Base-by-base conservation (phyloP, 495 filamentous ascomycete genomes). In the Hyaloscypha hepaticicola region DNA sequence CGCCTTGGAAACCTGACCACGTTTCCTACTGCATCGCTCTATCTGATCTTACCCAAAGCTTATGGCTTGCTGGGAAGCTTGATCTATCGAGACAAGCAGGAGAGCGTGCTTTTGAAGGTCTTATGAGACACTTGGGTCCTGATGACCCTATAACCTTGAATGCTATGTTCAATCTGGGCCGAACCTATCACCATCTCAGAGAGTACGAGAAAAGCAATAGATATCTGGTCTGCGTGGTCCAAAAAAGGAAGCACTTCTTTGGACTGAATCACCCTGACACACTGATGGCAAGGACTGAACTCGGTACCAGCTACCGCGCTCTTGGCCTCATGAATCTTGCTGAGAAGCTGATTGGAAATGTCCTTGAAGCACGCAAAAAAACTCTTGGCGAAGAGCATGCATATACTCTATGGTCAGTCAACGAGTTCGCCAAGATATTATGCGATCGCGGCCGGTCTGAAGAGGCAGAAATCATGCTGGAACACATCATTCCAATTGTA, bases 81-180 rank as follows among this genome's bases (percentile, higher is more conserved):
- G 53, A 27, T 31, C 8, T 5, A 31, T 56, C 53, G 9, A 27
- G 9, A 31, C 22, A 31, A 21, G 19, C 19, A 7, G 53, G 53
- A 29, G 53, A 56, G n/a, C 19, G 26, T 7, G 53, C 53, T 27
- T 5, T 56, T 5, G 26, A 29, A 25, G 53, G 53, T 9, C 53
- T 56, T 9, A 27, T 29, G 53, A 26, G n/a, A 21, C 19, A 25
- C 26, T 29, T 56, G 5, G 53, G 53, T 11, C 53, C 53, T 11
- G 53, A 56, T 56, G 53, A 56, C n/a, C 53, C 53, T 31, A 56
- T 56, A 5, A 56, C 53, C 26, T 31, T 56, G 8, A 56, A 25
- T 21, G 53, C 53, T 5, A 56, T 29, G 19, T 56, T 56, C 26
- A 25, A 56, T 29, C 53, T 56, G 5, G 53, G 6, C 5, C 53